Evolutionary conservation across 352 stramenopile genomes (phyloP).

Genomic region (Detonula confervacea): DNA sequence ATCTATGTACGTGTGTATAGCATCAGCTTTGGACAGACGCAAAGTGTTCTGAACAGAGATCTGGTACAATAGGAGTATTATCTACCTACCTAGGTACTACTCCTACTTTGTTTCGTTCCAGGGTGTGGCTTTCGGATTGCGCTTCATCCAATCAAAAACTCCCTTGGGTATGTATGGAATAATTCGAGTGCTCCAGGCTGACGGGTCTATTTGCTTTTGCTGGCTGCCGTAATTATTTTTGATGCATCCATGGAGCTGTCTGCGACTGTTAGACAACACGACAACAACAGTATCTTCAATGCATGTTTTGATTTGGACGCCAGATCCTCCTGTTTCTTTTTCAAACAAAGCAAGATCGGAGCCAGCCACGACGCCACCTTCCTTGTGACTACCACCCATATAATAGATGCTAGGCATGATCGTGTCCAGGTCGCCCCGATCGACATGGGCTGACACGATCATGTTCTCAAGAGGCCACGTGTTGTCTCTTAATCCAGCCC

Average conservation of each 20-base stretch:
- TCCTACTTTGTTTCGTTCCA: too few relatives aligned
- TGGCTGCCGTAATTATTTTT: background rate
- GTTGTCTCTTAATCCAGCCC: background rate
- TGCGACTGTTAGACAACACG: background rate
- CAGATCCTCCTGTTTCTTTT: slow-evolving; percentile 2
- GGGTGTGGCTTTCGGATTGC: slow-evolving; percentile 11
- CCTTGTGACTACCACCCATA: background rate
- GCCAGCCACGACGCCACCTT: slow-evolving; percentile 4
- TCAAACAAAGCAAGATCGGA: slow-evolving; percentile 10
- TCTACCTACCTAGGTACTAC: too few relatives aligned
- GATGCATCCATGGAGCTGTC: slow-evolving; percentile 20
- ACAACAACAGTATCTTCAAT: slow-evolving; percentile 21
- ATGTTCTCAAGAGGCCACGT: slow-evolving; percentile 22
- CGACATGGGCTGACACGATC: slow-evolving; percentile 9
- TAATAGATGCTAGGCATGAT: slow-evolving; percentile 9
- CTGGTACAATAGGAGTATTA: too few relatives aligned
- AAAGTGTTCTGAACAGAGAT: too few relatives aligned
- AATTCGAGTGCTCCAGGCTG: slow-evolving; percentile 12
- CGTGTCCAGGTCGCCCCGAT: slow-evolving; percentile 18
- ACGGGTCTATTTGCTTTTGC: too few relatives aligned
- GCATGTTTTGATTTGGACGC: slow-evolving; percentile 9
- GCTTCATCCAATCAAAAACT: slow-evolving; percentile 18
- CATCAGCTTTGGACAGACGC: too few relatives aligned
- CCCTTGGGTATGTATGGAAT: slow-evolving; percentile 13
- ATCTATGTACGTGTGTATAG: too few relatives aligned